Conservation (phyloP, 2,329 filamentous ascomycete species). For the Microcyclosporella mali region DNA sequence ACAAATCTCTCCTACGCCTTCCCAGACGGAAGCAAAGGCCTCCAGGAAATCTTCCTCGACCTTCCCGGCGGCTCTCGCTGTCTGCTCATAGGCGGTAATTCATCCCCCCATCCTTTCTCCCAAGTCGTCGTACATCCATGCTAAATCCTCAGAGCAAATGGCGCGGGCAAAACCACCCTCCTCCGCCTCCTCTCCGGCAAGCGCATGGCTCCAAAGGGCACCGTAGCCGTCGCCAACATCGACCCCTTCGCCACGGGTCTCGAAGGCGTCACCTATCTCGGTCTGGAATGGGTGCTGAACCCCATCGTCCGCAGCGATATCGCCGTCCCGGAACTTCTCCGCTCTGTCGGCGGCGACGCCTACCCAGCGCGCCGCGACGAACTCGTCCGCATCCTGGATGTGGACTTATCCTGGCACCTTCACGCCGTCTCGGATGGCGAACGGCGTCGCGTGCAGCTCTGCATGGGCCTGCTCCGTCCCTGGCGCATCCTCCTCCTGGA, state of each 20-base stretch:
- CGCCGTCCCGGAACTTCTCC: slow-evolving; percentile 76
- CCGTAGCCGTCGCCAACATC: slow-evolving; percentile 70
- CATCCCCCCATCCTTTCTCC: neutral
- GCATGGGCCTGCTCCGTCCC: slow-evolving; percentile 87
- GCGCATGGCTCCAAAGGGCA: slow-evolving; percentile 71
- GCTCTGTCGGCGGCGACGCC: slow-evolving; percentile 76
- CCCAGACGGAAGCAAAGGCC: slow-evolving; percentile 73
- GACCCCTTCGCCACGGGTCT: slow-evolving; percentile 89
- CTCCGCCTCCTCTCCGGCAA: slow-evolving; percentile 92
- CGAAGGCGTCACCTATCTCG: slow-evolving; percentile 93
- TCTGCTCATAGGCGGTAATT: slow-evolving; percentile 74
- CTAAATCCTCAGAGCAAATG: slow-evolving; percentile 60
- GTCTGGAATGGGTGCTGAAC: slow-evolving; percentile 96
- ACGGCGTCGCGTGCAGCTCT: slow-evolving; percentile 81
- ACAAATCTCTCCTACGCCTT: slow-evolving; percentile 80
- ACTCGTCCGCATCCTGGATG: slow-evolving; percentile 79
- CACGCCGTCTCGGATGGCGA: slow-evolving; percentile 93
- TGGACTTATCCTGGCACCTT: slow-evolving; percentile 90
- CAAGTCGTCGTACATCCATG: slow-evolving; percentile 18
- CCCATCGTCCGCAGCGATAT: slow-evolving; percentile 94
- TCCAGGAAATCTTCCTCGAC: slow-evolving; percentile 65
- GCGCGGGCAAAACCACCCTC: slow-evolving; percentile 93
- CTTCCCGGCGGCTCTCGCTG: slow-evolving; percentile 81
- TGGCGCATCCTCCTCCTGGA: slow-evolving; percentile 90
- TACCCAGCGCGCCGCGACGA: slow-evolving; percentile 80